Evolutionary conservation across 164 flowering plant species (phyloP), one percentile per base, ranked within the genome.

Genomic region (Macadamia integrifolia): DNA sequence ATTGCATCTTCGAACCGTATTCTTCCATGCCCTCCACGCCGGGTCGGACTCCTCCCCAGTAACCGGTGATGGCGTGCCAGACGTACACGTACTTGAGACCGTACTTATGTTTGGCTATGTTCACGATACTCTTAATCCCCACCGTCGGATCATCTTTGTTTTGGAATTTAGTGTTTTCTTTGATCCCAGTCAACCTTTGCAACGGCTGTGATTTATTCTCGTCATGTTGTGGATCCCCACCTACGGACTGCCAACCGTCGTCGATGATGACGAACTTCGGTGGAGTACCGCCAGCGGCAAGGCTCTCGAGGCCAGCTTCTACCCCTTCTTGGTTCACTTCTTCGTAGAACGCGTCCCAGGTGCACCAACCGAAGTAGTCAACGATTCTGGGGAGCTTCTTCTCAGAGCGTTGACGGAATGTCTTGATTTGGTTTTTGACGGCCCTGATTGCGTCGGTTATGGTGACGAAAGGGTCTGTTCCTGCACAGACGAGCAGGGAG

Each of bases 291-390:
- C 96, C 87, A 10, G 82, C 77, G 9, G 84, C 57, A 1, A 94
- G 83, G 60, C 88, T 84, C 60, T 73, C 68, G 1, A 92, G 80
- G 1, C 97, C 99, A 14, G 85, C 82, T 68, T 86, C 94, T 6
- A 94, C 98, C 0, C 90, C 99, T 61, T 92, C 93, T 69, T 87
- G 97, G 42, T 89, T 90, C 9, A 94, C 98, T 3, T 90, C 94
- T 43, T 89, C 88, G 78, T 94, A 94, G 70, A 94, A 94, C 14
- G 97, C 99, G 71, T 90, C 99, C 99, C 99, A 94, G 3, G 97
- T 92, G 81, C 99, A 94, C 99, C 98, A 94, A 13, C 99, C 98
- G 68, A 94, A 94, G 60, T 78, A 88, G 77, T 94, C 97, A 12
- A 89, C 80, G 49, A 90, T 84, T 12, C 83, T 84, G 0, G 99